Base-by-base conservation (phyloP, 805 yeast genomes). In the Naumovozyma castellii region DNA sequence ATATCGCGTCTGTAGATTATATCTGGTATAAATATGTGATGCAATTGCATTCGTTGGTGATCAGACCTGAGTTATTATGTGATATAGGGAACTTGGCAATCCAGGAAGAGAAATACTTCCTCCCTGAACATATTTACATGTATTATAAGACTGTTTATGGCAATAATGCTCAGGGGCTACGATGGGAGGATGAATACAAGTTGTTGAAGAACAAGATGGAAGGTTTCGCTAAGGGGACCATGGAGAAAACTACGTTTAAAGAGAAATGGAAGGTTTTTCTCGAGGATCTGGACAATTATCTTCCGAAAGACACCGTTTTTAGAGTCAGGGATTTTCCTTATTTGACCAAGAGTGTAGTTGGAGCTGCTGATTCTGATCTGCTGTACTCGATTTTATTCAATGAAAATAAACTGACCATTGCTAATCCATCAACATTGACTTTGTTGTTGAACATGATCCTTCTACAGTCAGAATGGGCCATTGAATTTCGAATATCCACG, bases 221-320 rank as follows among this genome's bases (percentile, higher is more conserved):
- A 36, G 51, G 54, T 25, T 57, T 56, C 47, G 60, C 62, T 3
- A 47, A 43, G 28, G 49, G 53, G 2, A 51, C 55, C 3, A 34
- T 32, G 14, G 28, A 25, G 1, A 43, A 44, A 35, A 47, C 50
- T 1, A 29, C 35, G 9, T 59, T 60, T 35, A 37, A 47, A 16
- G 57, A 56, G 32, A 57, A 56, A 36, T 60, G 65, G 65, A 56
- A 56, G 32, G 54, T 56, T 5, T 56, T 51, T 35, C n/a, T 59
- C 12, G 48, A 51, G 35, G 61, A 54, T 18, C 42, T 60, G 39
- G 64, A 57, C 29, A 43, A 50, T 18, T 19, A 13, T 2, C 41
- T 57, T 3, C 46, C 51, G 5, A 25, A 35, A 2, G 37, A 28
- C 3, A 22, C 30, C 2, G 28, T 9, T 3, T 43, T 49, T 14